Base-by-base conservation (phyloP, 805 yeast species). In the Pichia scutulata region DNA sequence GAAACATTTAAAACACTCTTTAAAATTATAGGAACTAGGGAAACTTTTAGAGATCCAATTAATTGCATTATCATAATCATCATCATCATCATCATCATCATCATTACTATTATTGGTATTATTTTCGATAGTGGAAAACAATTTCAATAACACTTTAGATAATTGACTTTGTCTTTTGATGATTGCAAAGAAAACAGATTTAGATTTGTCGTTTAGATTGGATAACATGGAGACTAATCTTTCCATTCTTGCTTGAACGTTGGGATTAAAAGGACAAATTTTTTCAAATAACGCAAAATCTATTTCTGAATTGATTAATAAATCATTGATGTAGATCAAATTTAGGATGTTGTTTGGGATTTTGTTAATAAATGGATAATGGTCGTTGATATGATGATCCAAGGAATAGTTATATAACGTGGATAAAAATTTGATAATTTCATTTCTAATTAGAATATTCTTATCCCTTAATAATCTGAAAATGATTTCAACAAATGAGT, bases 321-420 rank as follows among this genome's bases (percentile, higher is more conserved):
- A 74, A 57, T 86, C 89, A 61, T 88, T 87, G 55, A 89, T 83
- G 59, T 86, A 89, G 46, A 84, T 74, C 42, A 87, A 71, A 22
- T 80, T 77, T 43, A 89, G 67, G 0, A 89, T 63, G 22, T 75
- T 74, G 42, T 80, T 77, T 1, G 97, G 96, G 24, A 89, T 80
- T 62, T 73, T 72, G 6, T 66, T 62, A 9, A 79, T 60, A 23
- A 69, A 52, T 7, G n/a, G n/a, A n/a, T n/a, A n/a, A n/a, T 48
- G 23, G 12, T 36, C n/a, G 6, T 28, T 14, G 18, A 70, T 68
- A 3, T 70, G 52, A 7, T 61, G 60, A 4, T 61, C 63, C 18
- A 58, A 52, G 25, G 78, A 74, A 8, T 71, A 69, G 51, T 81
- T 70, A 64, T 79, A 88, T 10, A 85, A 54, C 8, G 72, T 67